Evolutionary conservation across 1,284 basidiomycete genomes (phyloP), one percentile per base, ranked within the genome.

Genomic region (Schizophyllum commune): DNA sequence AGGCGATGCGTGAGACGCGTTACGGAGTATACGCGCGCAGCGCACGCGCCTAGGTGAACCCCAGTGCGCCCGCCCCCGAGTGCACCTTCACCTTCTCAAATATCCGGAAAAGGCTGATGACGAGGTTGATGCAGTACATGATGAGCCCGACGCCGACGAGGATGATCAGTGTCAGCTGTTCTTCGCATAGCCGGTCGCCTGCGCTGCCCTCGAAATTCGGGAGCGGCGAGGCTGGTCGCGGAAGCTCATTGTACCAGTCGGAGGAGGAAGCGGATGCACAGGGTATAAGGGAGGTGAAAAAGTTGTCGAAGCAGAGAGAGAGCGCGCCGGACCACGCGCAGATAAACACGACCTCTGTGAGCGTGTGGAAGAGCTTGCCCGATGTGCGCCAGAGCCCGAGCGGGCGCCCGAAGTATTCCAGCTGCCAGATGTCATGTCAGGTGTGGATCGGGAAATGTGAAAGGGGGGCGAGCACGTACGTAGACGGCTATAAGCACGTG

Each of bases 321-420:
- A 96, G 81, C 33, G 91, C 87, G n/a, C 92, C 90, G 62, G 91
- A 92, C 93, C 94, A 96, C 20, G 91, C 83, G 73, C 91, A 94
- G 64, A 96, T 93, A 70, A 94, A 95, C 58, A 94, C 78, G 52
- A 95, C 88, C 76, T 94, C 92, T 56, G 83, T 79, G 54, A 92
- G 81, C 5, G 91, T 92, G 69, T 92, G 86, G 1, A 86, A 83
- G 58, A 93, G 81, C 73, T 94, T 94, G 60, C 77, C 83, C 34
- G 91, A 91, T 21, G 92, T 92, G 60, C 82, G 81, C 94, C 94
- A 96, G 32, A 96, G 79, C 13, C 94, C 94, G 53, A 96, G 80
- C 3, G 94, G 94, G 39, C 90, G 84, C 54, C 94, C 91, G 71
- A 94, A 94, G 74, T 96, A 96, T 75, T 96, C 94, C 60, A 92